Conservation (phyloP, 140 eudicot species). For the Cichorium intybus region DNA sequence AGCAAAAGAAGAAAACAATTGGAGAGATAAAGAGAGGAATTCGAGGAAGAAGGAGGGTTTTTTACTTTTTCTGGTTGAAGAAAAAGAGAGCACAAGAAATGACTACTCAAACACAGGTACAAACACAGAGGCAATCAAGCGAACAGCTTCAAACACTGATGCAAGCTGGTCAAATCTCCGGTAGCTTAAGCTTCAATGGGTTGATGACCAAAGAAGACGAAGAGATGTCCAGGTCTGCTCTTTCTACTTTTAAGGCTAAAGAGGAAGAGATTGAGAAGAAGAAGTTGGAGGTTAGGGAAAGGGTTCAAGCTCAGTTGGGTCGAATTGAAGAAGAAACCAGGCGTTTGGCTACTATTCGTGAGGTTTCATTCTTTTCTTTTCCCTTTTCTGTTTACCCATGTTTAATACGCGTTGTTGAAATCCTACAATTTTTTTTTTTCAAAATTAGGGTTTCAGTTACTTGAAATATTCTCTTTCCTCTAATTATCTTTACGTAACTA, state of each 20-base stretch:
- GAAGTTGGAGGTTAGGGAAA: conserved; percentile 77
- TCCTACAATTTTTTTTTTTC: conserved; percentile 9
- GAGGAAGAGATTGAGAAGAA: conserved; percentile 96
- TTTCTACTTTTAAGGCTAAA: conserved; percentile 82
- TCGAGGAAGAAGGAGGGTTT: conserved; percentile 11
- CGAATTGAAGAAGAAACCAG: conserved; percentile 88
- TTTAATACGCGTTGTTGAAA: background rate
- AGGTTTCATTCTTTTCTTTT: conserved; percentile 39
- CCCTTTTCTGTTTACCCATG: background rate
- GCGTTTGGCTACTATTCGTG: conserved; percentile 85
- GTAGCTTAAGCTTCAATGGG: conserved; percentile 80
- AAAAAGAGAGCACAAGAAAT: background rate
- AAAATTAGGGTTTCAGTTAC: background rate
- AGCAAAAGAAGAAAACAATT: conserved; percentile 25
- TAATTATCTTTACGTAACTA: background rate
- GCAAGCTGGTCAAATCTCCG: conserved; percentile 77
- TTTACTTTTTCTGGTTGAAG: conserved; percentile 15
- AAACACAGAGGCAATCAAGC: conserved; percentile 40
- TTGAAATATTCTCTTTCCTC: background rate
- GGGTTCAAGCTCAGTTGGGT: conserved; percentile 86
- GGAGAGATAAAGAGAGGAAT: conserved; percentile 21
- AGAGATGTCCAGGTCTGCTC: conserved; percentile 84
- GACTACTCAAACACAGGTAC: conserved; percentile 20
- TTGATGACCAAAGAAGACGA: conserved; percentile 64
- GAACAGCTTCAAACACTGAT: conserved; percentile 54